These are phyloP conservation scores for Penicillium sp. DNA, from an alignment of 2,329 filamentous ascomycete genomes.

Conservation along the genomic window DNA sequence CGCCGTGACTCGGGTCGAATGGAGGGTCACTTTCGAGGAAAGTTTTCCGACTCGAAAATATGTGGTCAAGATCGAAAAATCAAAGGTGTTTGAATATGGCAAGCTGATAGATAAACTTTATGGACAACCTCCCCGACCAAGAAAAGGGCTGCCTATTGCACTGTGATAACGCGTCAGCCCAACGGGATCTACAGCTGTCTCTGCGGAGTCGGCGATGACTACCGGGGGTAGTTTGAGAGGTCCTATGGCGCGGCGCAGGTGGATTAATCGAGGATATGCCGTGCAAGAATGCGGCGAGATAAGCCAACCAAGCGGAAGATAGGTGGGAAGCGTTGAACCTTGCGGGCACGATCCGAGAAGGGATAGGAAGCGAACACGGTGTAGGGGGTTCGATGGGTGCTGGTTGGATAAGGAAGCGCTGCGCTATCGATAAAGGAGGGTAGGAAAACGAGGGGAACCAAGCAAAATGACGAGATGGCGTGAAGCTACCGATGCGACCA, in stretches of 20 bases:
- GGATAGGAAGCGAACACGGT: conserved; percentile 12
- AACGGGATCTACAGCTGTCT: conserved; percentile 10
- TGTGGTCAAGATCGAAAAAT: not conserved
- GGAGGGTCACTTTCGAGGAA: not conserved
- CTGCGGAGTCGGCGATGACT: not conserved
- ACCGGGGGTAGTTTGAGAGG: not conserved
- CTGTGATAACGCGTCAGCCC: conserved; percentile 2
- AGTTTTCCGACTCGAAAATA: conserved; percentile 5
- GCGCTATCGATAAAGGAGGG: conserved; percentile 16
- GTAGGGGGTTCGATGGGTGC: not conserved
- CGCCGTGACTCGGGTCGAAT: conserved; percentile 12
- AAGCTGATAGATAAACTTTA: conserved; percentile 15
- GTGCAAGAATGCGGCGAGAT: conserved; percentile 16
- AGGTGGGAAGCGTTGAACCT: conserved; percentile 20
- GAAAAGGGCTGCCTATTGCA: conserved; percentile 7
- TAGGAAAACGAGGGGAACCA: conserved; percentile 8
- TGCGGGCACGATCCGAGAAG: conserved; percentile 14
- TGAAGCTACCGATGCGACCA: conserved; percentile 28
- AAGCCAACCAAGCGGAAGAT: conserved; percentile 12
- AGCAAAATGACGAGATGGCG: conserved; percentile 27
- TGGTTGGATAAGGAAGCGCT: conserved; percentile 29
- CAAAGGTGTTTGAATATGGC: not conserved
- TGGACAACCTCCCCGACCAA: conserved; percentile 10
- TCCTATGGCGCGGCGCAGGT: conserved; percentile 14
- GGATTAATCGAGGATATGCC: conserved; percentile 12